These are phyloP conservation scores for Xerocomus spinulosus DNA, from an alignment of 768 basidiomycete genomes.

Conservation along the genomic window DNA sequence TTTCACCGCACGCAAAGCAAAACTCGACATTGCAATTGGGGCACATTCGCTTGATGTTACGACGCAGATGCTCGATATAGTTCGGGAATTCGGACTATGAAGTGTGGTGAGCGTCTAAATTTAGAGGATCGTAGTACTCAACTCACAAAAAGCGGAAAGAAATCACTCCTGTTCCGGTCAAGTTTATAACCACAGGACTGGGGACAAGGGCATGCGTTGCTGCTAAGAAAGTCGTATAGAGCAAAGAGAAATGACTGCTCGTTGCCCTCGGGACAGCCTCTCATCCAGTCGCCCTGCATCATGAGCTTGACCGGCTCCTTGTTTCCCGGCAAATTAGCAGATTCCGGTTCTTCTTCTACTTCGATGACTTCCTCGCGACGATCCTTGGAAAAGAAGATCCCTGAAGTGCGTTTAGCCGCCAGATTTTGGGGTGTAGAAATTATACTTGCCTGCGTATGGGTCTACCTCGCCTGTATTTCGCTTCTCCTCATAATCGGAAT, in stretches of 20 bases:
- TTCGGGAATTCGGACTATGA: slow-evolving; percentile 64
- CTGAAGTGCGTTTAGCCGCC: slow-evolving; percentile 34
- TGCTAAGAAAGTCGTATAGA: slow-evolving; percentile 70
- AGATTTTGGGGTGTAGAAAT: background rate
- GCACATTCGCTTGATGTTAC: slow-evolving; percentile 58
- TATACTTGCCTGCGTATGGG: slow-evolving; percentile 73
- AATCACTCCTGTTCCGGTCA: slow-evolving; percentile 64
- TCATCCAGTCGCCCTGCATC: slow-evolving; percentile 95
- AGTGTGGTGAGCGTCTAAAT: slow-evolving; percentile 8
- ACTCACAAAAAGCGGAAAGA: slow-evolving; percentile 80
- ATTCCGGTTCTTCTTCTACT: slow-evolving; percentile 75
- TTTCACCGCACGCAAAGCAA: slow-evolving; percentile 77
- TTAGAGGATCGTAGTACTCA: background rate
- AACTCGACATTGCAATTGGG: slow-evolving; percentile 54
- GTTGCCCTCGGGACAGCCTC: slow-evolving; percentile 89
- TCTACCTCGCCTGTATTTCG: slow-evolving; percentile 59
- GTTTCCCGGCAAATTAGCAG: slow-evolving; percentile 37
- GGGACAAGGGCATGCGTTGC: slow-evolving; percentile 64
- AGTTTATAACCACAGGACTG: slow-evolving; percentile 65
- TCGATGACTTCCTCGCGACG: slow-evolving; percentile 89
- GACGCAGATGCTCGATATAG: slow-evolving; percentile 63
- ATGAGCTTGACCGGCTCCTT: slow-evolving; percentile 58
- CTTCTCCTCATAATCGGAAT: slow-evolving; percentile 66
- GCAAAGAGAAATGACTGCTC: slow-evolving; percentile 88
- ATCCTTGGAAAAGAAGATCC: slow-evolving; percentile 94